These are phyloP conservation scores for Ceratocystis huliohia DNA, from an alignment of 2,329 filamentous ascomycete species.

Conservation along the genomic window DNA sequence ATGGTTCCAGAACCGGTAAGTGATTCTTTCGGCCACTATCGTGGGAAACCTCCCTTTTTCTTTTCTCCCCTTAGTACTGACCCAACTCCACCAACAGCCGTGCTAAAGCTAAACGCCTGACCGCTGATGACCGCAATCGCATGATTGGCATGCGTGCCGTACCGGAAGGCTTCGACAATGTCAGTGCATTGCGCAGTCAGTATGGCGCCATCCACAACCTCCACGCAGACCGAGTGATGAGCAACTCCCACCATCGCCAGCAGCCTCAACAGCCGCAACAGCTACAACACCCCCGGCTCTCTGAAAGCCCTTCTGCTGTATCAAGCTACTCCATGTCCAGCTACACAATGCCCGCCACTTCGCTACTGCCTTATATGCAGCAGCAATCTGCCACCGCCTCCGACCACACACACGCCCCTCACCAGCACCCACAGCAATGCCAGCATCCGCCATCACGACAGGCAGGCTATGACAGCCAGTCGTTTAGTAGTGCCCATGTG, in stretches of 20 bases:
- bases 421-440: not conserved
- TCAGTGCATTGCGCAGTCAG: conserved; percentile 54
- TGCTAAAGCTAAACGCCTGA: conserved; percentile 59
- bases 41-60: not conserved
- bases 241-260: conserved; percentile 27
- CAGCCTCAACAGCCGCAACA: conserved; percentile 2
- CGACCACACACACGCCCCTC: not conserved
- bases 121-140: conserved; percentile 55
- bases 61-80: not conserved
- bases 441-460: not conserved
- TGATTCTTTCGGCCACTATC: conserved; percentile 11
- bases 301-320: not conserved
- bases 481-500: not conserved
- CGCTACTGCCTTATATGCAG: not conserved
- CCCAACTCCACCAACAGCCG: conserved; percentile 27
- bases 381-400: not conserved
- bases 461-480: not conserved
- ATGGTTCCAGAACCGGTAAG: conserved; percentile 95
- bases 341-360: conserved; percentile 49
- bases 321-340: conserved; percentile 39
- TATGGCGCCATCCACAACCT: conserved; percentile 42
- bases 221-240: conserved; percentile 21
- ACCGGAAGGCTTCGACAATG: conserved; percentile 57
- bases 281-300: conserved; percentile 17
- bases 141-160: conserved; percentile 62